Percentiles rank a stretch among this genome's conserved stretches.
Evolutionary conservation across 2,329 filamentous ascomycete genomes (phyloP).

Genomic region (Colletotrichum siamense): DNA sequence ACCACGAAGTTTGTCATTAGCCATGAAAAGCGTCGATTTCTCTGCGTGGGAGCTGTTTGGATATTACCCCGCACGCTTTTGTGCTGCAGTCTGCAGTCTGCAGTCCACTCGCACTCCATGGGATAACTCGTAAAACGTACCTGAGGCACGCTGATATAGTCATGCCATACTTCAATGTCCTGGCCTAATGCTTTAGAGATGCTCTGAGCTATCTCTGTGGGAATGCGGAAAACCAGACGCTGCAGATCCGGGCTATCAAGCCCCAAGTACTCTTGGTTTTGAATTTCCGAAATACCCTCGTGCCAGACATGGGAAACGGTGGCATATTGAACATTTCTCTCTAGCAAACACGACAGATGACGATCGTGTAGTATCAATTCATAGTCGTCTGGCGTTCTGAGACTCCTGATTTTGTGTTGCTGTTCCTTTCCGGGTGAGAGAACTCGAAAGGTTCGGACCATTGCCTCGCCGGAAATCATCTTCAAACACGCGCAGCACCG

Average conservation of each 20-base stretch:
- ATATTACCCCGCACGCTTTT: too few relatives aligned
- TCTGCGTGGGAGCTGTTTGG: too few relatives aligned
- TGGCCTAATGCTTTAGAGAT: background rate
- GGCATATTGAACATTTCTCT: background rate
- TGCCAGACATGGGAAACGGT: background rate
- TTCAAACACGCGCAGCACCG: background rate
- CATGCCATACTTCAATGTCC: background rate
- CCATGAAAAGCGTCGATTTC: too few relatives aligned
- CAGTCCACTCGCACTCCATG: too few relatives aligned
- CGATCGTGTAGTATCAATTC: background rate
- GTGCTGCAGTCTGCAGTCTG: too few relatives aligned
- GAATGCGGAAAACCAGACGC: background rate
- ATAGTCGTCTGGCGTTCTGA: background rate
- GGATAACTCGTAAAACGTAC: background rate
- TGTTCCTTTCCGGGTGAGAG: background rate
- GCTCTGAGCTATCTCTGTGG: background rate
- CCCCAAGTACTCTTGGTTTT: background rate
- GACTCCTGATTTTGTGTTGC: background rate
- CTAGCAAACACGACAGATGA: background rate
- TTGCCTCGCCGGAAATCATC: background rate
- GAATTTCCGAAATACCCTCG: background rate
- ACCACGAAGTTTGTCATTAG: too few relatives aligned
- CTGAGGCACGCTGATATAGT: background rate
- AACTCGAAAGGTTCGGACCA: background rate
- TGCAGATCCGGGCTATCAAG: background rate